phyloP scores from a whole-genome alignment of 179 eudicot species.

The Gypsophila paniculata region DNA sequence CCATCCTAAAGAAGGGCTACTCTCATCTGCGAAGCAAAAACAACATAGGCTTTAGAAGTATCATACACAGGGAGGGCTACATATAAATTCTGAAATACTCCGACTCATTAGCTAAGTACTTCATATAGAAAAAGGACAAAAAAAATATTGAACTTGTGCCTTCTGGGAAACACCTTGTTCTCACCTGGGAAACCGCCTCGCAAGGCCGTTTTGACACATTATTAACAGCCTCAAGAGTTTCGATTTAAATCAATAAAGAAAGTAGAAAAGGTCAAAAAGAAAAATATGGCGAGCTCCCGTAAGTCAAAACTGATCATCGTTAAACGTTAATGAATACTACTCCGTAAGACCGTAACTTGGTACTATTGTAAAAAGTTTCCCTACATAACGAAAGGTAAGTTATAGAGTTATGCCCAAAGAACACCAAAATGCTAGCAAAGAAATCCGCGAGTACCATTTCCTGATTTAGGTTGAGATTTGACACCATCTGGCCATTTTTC shows the following conservation, averaged over 20 bases:
- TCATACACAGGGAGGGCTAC: not conserved
- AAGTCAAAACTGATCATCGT: not conserved
- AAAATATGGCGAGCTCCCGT: not conserved
- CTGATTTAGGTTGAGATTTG: conserved; percentile 52
- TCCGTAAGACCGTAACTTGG: not conserved
- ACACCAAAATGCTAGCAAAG: not conserved
- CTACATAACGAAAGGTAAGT: not conserved
- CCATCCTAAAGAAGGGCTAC: conserved; percentile 80
- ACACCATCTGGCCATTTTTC: conserved; percentile 52
- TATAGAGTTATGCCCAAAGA: not conserved
- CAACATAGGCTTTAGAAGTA: not conserved
- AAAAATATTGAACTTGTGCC: conserved; percentile 2
- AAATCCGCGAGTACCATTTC: conserved; percentile 36
- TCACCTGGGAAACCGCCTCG: not conserved
- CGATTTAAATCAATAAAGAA: not conserved
- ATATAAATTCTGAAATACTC: not conserved
- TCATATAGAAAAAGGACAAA: too few species aligned
- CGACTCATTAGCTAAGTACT: not conserved
- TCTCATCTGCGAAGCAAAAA: conserved; percentile 40
- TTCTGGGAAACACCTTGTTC: not conserved
- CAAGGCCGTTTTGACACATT: not conserved
- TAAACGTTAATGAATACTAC: not conserved
- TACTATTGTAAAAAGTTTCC: not conserved
- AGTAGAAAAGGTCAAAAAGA: not conserved
- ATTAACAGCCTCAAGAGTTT: not conserved